Evolutionary conservation across 352 stramenopile genomes (phyloP).

Genomic region (Poterioochromonas sp.): DNA sequence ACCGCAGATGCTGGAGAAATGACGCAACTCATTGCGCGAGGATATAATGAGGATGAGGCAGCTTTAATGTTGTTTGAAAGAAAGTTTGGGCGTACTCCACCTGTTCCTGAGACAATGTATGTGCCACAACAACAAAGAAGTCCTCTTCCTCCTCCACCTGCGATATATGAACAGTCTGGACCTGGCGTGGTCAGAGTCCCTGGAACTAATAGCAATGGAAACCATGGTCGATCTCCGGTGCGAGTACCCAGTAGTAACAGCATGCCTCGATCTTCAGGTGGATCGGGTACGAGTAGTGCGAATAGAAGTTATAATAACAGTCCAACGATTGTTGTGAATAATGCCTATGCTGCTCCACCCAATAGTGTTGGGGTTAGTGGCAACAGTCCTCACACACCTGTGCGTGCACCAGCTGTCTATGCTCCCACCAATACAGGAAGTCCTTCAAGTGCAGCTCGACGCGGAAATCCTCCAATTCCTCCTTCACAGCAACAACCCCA

Average conservation of each 20-base stretch:
- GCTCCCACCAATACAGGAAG: background rate
- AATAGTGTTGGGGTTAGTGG: background rate
- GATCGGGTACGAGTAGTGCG: too few relatives aligned
- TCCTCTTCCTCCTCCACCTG: too few relatives aligned
- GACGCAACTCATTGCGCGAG: background rate
- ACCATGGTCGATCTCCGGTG: too few relatives aligned
- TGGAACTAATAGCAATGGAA: too few relatives aligned
- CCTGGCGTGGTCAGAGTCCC: too few relatives aligned
- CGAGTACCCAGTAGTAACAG: too few relatives aligned
- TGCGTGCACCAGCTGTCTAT: background rate
- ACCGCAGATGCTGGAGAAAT: background rate
- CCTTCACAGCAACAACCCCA: background rate
- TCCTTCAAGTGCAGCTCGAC: background rate
- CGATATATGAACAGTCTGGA: background rate
- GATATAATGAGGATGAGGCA: background rate
- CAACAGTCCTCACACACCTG: background rate
- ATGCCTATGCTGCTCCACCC: background rate
- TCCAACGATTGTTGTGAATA: background rate
- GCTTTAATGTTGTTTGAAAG: slow-evolving; percentile 1
- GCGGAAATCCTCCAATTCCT: too few relatives aligned
- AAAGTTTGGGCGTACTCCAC: too few relatives aligned
- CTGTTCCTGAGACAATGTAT: too few relatives aligned
- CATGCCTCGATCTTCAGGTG: too few relatives aligned
- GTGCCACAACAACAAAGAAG: too few relatives aligned
- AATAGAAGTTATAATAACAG: background rate